These are phyloP conservation scores for Phytophthora sojae DNA, from an alignment of 352 stramenopile species.

Conservation along the genomic window DNA sequence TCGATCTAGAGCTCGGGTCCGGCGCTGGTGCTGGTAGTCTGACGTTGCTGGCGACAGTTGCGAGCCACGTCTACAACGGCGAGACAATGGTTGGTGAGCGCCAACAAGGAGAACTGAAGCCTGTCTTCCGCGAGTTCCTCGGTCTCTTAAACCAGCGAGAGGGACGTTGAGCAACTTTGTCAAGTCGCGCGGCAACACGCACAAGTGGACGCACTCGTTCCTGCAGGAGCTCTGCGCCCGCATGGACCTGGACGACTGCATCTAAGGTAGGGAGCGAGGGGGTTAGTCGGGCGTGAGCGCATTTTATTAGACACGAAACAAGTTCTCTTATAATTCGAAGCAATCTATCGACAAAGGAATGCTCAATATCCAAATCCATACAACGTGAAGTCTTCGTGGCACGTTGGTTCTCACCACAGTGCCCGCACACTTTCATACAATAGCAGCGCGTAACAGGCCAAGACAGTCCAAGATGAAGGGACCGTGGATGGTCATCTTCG, in stretches of 20 bases:
- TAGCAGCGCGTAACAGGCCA: too few species aligned
- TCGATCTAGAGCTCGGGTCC: neutral
- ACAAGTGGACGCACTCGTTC: constrained; percentile 43
- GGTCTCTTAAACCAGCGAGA: neutral
- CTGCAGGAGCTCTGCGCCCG: constrained; percentile 31
- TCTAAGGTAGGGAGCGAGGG: neutral
- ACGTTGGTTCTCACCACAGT: too few species aligned
- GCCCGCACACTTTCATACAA: too few species aligned
- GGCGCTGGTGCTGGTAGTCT: neutral
- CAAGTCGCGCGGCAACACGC: constrained; percentile 13
- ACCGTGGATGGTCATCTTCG: too few species aligned
- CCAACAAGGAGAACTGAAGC: neutral
- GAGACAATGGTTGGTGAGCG: constrained; percentile 26
- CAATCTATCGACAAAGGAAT: too few species aligned
- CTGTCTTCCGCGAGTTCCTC: constrained; percentile 16
- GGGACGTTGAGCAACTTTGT: constrained; percentile 3
- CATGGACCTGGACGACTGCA: constrained; percentile 36
- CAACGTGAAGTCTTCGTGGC: too few species aligned
- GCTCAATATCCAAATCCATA: too few species aligned
- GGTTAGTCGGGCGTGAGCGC: too few species aligned
- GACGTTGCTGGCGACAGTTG: neutral
- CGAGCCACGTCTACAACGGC: constrained; percentile 31
- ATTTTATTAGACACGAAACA: too few species aligned
- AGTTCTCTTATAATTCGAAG: too few species aligned
- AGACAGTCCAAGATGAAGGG: too few species aligned